A percentile compares a stretch with the other conserved stretches of the same genome.
These are phyloP conservation scores for Pelargonium myrrhifolium DNA, from an alignment of 441 rosid species.

Conservation along the genomic window DNA sequence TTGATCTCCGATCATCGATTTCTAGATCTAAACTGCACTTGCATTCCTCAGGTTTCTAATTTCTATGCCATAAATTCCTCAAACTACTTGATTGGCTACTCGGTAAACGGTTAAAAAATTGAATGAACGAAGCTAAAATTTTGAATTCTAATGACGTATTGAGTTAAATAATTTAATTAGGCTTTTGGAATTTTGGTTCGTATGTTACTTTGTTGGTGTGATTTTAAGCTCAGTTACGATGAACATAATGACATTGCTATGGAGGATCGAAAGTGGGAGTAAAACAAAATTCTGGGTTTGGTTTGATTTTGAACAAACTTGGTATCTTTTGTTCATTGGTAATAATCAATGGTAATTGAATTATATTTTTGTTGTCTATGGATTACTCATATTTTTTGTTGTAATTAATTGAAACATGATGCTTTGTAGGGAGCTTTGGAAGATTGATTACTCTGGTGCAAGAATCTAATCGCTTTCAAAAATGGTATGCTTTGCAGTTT, in stretches of 20 bases:
- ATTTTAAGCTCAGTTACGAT: not conserved
- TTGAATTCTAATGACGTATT: not conserved
- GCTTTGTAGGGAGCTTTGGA: slow-evolving; percentile 4
- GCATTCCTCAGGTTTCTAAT: not conserved
- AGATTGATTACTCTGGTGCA: not conserved
- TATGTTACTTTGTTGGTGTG: not conserved
- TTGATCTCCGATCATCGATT: not conserved
- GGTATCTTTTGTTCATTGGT: not conserved
- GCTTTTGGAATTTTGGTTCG: too few relatives aligned
- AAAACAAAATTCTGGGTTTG: not conserved
- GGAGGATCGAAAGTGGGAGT: not conserved
- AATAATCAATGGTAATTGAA: too few relatives aligned
- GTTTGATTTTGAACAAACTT: not conserved
- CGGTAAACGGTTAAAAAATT: not conserved
- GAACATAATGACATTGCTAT: not conserved
- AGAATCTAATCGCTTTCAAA: not conserved
- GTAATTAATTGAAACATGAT: not conserved
- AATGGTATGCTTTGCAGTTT: not conserved
- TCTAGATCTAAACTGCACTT: not conserved
- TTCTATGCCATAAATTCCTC: not conserved
- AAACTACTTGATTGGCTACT: not conserved
- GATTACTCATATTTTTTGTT: not conserved
- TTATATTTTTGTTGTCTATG: not conserved
- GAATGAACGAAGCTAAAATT: not conserved
- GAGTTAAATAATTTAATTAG: not conserved